Conservation (phyloP, 176 grass and related monocot genomes). For the Lolium rigidum region DNA sequence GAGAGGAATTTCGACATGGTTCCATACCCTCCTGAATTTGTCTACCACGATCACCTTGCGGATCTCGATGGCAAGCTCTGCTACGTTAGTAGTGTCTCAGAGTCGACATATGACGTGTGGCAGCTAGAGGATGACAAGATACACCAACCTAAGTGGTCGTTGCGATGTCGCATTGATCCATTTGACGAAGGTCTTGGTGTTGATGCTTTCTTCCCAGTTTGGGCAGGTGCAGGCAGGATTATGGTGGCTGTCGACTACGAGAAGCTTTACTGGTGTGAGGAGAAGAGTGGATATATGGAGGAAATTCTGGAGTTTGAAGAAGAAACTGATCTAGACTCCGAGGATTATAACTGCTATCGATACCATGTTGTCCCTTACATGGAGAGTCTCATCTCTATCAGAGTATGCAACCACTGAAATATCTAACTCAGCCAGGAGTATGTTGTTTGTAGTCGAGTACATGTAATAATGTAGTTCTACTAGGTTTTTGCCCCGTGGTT, state of each 20-base stretch:
- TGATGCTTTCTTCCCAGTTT: neutral
- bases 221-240: neutral
- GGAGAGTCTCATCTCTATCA: constrained; percentile 25
- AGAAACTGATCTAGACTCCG: neutral
- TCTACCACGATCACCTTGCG: neutral
- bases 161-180: neutral
- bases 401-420: neutral
- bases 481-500: constrained; percentile 12
- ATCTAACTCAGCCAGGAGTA: neutral
- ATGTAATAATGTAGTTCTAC: neutral
- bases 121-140: neutral
- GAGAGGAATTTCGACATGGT: neutral
- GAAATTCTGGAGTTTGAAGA: constrained; percentile 15
- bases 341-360: neutral
- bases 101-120: neutral
- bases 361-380: constrained; percentile 19
- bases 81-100: neutral
- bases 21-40: neutral
- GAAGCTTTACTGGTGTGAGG: neutral
- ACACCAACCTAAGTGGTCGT: neutral
- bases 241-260: neutral
- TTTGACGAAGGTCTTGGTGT: neutral
- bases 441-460: neutral
- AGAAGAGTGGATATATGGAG: neutral
- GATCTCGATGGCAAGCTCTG: neutral